Conservation (phyloP, 2,329 filamentous ascomycete genomes). For the Pseudogymnoascus sp. region DNA sequence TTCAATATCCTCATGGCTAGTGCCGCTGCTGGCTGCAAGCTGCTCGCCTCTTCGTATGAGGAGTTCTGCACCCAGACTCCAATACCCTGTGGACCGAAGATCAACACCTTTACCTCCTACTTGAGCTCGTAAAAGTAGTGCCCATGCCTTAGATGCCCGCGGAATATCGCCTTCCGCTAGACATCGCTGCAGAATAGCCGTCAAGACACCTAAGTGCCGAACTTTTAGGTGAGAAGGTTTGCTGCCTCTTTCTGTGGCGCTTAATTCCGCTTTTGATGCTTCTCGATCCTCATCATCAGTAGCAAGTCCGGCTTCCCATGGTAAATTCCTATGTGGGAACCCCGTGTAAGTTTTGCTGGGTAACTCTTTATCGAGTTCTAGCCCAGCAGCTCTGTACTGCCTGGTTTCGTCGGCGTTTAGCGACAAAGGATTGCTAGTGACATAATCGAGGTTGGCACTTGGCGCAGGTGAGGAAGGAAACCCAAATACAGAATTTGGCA, state of each 20-base stretch:
- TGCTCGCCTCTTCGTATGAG: constrained; percentile 47
- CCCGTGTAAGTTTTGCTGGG: constrained; percentile 31
- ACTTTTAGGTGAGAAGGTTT: constrained; percentile 30
- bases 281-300: constrained; percentile 14
- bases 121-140: constrained; percentile 57
- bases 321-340: constrained; percentile 45
- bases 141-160: constrained; percentile 67
- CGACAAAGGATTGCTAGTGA: constrained; percentile 41
- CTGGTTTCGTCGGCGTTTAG: constrained; percentile 42
- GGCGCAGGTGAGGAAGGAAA: neutral
- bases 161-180: constrained; percentile 61
- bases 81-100: constrained; percentile 58
- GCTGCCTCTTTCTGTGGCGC: constrained; percentile 10
- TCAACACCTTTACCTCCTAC: constrained; percentile 52
- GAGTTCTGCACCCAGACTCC: constrained; percentile 80
- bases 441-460: neutral
- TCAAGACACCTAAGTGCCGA: constrained; percentile 57
- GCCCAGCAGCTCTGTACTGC: constrained; percentile 46
- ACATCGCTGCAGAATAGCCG: constrained; percentile 62
- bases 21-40: neutral
- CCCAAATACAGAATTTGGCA: neutral
- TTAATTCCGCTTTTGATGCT: constrained; percentile 3
- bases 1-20: neutral
- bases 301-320: constrained; percentile 10
- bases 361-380: constrained; percentile 38